These are phyloP conservation scores for Nemania diffusa DNA, from an alignment of 2,329 filamentous ascomycete genomes.

Conservation along the genomic window DNA sequence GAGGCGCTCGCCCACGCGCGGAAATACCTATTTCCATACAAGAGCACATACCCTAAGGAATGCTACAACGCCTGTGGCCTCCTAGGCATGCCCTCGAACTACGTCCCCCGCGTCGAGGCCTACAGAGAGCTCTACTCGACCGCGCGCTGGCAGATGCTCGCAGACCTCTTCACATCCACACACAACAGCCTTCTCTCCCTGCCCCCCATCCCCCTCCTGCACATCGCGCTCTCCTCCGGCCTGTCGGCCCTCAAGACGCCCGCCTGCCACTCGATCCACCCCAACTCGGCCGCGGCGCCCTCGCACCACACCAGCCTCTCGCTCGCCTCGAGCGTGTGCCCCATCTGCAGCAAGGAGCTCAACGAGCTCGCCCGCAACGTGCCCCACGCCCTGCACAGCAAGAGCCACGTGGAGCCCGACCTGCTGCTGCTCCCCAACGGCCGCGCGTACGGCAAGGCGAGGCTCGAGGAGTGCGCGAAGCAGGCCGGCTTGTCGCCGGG, in stretches of 20 bases:
- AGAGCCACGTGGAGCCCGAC: constrained; percentile 91
- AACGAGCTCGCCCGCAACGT: constrained; percentile 90
- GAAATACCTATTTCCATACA: constrained; percentile 80
- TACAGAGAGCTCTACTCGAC: constrained; percentile 74
- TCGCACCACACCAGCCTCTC: constrained; percentile 64
- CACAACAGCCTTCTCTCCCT: constrained; percentile 88
- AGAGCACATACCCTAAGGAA: constrained; percentile 73
- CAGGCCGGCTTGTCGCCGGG: constrained; percentile 77
- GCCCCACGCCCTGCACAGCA: constrained; percentile 94
- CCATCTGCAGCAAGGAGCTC: constrained; percentile 94
- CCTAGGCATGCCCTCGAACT: constrained; percentile 76
- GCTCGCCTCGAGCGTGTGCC: constrained; percentile 76
- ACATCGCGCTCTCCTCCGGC: constrained; percentile 89
- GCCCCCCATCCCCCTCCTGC: constrained; percentile 83
- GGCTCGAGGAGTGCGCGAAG: constrained; percentile 78
- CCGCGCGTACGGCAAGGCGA: constrained; percentile 81
- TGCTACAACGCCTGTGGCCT: constrained; percentile 81
- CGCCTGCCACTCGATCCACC: constrained; percentile 77
- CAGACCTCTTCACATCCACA: constrained; percentile 82
- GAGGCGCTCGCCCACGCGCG: constrained; percentile 86
- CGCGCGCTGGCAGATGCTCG: constrained; percentile 79
- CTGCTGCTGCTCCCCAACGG: constrained; percentile 88
- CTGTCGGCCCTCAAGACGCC: constrained; percentile 96
- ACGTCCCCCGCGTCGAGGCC: constrained; percentile 49
- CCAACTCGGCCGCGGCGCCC: constrained; percentile 45